Percentiles rank a stretch among this genome's conserved stretches.
These are phyloP conservation scores for Coprinopsis sp. DNA, from an alignment of 768 basidiomycete species.

Conservation along the genomic window DNA sequence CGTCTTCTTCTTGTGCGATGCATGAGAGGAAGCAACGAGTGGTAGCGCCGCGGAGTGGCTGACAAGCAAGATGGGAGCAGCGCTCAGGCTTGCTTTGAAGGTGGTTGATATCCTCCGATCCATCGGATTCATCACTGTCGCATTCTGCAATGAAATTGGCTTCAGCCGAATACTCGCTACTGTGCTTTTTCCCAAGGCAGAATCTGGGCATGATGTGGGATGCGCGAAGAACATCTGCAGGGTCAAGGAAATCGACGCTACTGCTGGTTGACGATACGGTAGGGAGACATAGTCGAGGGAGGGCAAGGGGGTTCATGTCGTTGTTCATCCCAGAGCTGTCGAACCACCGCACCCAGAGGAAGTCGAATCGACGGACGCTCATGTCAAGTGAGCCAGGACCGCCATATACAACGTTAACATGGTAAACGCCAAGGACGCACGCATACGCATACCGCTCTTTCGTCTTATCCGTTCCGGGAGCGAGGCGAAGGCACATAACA, in stretches of 20 bases:
- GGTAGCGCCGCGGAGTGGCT: too few relatives aligned
- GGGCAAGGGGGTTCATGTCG: not conserved
- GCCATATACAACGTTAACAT: too few relatives aligned
- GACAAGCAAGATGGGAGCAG: too few relatives aligned
- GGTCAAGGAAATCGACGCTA: constrained; percentile 1
- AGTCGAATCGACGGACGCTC: too few relatives aligned
- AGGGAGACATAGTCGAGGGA: not conserved
- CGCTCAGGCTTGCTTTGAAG: too few relatives aligned
- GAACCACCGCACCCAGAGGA: not conserved
- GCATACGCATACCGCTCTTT: not conserved
- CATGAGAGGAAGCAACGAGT: too few relatives aligned
- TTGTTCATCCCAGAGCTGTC: not conserved
- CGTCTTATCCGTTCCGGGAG: not conserved
- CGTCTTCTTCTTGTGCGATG: too few relatives aligned
- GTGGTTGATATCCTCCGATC: too few relatives aligned
- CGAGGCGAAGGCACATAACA: not conserved
- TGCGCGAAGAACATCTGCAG: not conserved
- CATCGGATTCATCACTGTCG: too few relatives aligned
- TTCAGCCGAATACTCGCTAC: not conserved
- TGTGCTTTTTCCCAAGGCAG: not conserved
- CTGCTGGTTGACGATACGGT: too few relatives aligned
- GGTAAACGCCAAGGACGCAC: constrained; percentile 2
- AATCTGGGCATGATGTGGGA: constrained; percentile 4
- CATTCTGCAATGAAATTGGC: not conserved
- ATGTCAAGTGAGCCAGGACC: too few relatives aligned